Evolutionary conservation across 805 yeast species (phyloP), one percentile per base, ranked within the genome.

Genomic region (Metschnikowia orientalis): DNA sequence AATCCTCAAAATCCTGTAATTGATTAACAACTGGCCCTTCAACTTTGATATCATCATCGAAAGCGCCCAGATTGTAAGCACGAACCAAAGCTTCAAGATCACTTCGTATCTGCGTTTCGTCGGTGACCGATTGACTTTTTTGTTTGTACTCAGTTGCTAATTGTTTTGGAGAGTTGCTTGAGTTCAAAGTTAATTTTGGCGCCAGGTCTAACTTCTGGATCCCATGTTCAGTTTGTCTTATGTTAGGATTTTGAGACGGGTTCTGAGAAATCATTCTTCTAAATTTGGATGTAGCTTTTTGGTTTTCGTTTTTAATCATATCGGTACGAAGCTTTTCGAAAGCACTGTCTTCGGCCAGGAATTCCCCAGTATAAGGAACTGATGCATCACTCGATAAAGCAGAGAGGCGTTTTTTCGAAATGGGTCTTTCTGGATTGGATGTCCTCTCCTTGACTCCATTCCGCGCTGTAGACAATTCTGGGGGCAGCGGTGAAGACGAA

Each of bases 21-120:
- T 65, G 58, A 39, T 73, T 73, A 13, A 79, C 69, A 1, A 79
- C 69, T 9, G 73, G 72, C 0, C 83, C 83, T 30, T 69, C 67
- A 0, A 77, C 71, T 15, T 59, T 65, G 7, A 73, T 54, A 43
- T 79, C 83, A 39, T 75, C 83, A 46, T 78, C 82, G 46, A 75
- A 77, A 42, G 71, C 52, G 1, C 84, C 85, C 14, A 65, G 44
- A n/a, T 66, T 58, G 42, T 79, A 79, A 1, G 81, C 82, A 32
- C 67, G 64, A 0, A 75, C 81, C 79, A 78, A 72, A 3, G 71
- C 66, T 30, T 76, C 81, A 42, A 71, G 36, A 44, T 75, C 71
- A 12, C 61, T 61, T 15, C 65, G 67, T 18, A 73, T 22, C 9
- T 20, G 20, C 10, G 26, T 9, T n/a, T 12, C 11, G 6, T 18